A percentile compares a stretch with the other conserved stretches of the same genome.
Conservation (phyloP, 768 basidiomycete species). For the Piloderma croceum region DNA sequence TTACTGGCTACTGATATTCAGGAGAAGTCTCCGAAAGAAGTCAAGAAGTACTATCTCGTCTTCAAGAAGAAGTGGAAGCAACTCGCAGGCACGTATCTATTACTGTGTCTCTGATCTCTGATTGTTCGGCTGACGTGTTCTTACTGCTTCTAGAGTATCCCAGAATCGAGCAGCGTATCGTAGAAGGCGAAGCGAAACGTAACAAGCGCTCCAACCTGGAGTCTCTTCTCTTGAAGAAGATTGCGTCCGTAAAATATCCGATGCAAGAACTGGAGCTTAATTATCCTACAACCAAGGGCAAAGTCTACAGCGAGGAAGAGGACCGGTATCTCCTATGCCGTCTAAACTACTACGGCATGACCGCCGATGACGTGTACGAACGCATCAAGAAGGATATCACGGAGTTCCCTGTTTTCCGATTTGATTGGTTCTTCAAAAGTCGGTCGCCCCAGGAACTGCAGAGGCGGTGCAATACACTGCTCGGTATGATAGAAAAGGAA, state of each 20-base stretch:
- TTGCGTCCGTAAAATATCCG: constrained; percentile 77
- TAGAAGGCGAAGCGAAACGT: constrained; percentile 86
- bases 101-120: not conserved
- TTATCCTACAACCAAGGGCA: constrained; percentile 94
- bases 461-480: constrained; percentile 79
- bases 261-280: constrained; percentile 97
- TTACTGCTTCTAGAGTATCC: constrained; percentile 63
- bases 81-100: constrained; percentile 53
- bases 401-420: constrained; percentile 95
- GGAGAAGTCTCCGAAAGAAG: constrained; percentile 75
- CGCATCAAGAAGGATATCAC: constrained; percentile 93
- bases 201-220: constrained; percentile 80
- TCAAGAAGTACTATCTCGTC: constrained; percentile 70
- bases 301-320: constrained; percentile 95
- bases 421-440: constrained; percentile 98
- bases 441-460: constrained; percentile 84
- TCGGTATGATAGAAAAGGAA: constrained; percentile 92
- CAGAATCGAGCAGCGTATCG: constrained; percentile 76
- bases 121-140: not conserved
- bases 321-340: constrained; percentile 92
- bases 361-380: constrained; percentile 86
- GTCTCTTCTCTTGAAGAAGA: constrained; percentile 74
- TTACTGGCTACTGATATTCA: constrained; percentile 77
- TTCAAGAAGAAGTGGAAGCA: constrained; percentile 91
- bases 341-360: constrained; percentile 85